Base-by-base conservation (phyloP, 805 yeast species). In the Gaillardinia entomophila region DNA sequence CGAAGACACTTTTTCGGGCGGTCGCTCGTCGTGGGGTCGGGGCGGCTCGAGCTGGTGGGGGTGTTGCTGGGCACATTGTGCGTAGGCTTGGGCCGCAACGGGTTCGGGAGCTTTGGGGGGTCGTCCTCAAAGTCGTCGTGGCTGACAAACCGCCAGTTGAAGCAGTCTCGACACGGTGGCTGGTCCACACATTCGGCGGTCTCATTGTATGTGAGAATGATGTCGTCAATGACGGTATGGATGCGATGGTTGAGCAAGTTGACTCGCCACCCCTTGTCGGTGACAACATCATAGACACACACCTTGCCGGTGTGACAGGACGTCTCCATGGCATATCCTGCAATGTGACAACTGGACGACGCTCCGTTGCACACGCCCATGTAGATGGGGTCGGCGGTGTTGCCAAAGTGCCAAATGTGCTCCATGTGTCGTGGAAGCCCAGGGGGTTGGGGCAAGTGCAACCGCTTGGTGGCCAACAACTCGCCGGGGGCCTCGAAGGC, bases 331-430 rank as follows among this genome's bases (percentile, higher is more conserved):
- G 97, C 98, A 56, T 87, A 92, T 0, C 98, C 98, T 1, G 85
- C 96, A 6, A 86, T 69, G 38, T 90, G 79, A 57, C 98, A 92
- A 2, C 89, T 60, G 0, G 94, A 81, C 3, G 90, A 77, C 1
- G 92, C 94, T 7, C 98, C 98, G 49, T 84, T 88, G 55, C 98
- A 92, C 6, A 87, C 89, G 0, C 98, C 98, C 90, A 89, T 82
- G 49, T 71, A 92, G 2, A 92, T 85, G 1, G 98, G 98, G 54
- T 92, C 98, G 0, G 96, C 97, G 2, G 92, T 92, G 54, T 92
- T 90, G 3, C 98, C 98, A 51, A 92, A 64, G 53, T 92, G 97
- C 94, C 95, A 92, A 7, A 92, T 74, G 42, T 85, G 81, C 48
- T 89, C 97, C 59, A 76, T 62, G 46, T 79, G 74, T 6, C 65